A percentile compares a stretch with the other conserved stretches of the same genome.
Evolutionary conservation across 2,329 filamentous ascomycete species (phyloP).

Genomic region (Pseudofabraea citricarpa): DNA sequence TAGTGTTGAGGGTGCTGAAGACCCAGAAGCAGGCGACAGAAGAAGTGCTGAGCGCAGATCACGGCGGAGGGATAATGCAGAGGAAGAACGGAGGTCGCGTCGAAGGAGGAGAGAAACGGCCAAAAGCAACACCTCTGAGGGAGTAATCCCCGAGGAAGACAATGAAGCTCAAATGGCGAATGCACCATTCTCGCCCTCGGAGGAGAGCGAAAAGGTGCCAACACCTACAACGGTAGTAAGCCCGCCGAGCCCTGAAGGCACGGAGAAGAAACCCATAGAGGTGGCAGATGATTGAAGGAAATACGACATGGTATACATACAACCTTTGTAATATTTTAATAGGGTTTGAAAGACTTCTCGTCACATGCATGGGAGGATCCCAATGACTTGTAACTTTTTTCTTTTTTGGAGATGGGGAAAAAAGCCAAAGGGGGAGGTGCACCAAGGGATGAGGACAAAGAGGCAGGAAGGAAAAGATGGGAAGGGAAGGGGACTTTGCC

Average conservation of each 20-base stretch:
- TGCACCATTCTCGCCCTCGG: constrained; percentile 8
- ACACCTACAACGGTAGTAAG: constrained; percentile 25
- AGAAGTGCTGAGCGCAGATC: constrained; percentile 59
- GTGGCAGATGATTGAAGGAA: constrained; percentile 17
- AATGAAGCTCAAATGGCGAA: constrained; percentile 7
- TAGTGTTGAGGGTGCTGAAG: constrained; percentile 49
- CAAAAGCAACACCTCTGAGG: constrained; percentile 24
- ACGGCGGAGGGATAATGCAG: constrained; percentile 57
- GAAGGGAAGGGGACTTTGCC: too few relatives aligned
- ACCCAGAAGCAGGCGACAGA: constrained; percentile 46
- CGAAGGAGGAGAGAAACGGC: constrained; percentile 63
- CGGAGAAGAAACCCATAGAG: constrained; percentile 22
- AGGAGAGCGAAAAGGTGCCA: constrained; percentile 13
- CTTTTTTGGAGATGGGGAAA: too few relatives aligned
- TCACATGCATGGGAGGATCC: background rate
- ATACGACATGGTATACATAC: constrained; percentile 1
- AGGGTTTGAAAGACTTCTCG: background rate
- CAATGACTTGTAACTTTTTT: background rate
- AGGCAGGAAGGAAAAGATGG: too few relatives aligned
- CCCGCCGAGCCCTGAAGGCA: constrained; percentile 25
- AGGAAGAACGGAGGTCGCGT: constrained; percentile 68
- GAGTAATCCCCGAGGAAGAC: constrained; percentile 11
- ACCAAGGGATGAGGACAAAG: too few relatives aligned
- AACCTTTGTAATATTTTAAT: constrained; percentile 2
- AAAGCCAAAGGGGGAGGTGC: too few relatives aligned